Percentiles rank a stretch among this genome's conserved stretches.
Conservation (phyloP, 257 asterid genomes). For the Solanum appendiculatum region DNA sequence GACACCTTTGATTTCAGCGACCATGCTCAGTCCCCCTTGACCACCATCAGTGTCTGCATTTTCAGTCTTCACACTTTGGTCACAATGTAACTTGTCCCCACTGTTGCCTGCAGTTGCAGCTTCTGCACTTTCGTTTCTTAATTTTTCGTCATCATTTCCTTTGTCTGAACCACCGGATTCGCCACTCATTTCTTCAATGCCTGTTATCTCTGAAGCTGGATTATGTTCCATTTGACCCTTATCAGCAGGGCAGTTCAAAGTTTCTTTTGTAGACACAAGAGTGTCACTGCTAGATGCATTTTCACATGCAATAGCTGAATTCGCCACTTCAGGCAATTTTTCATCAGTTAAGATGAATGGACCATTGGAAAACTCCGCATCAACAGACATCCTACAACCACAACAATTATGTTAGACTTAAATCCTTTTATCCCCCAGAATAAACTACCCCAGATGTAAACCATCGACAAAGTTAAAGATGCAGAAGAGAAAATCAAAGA, state of each 20-base stretch:
- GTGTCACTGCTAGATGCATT: background rate
- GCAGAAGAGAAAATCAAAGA: background rate
- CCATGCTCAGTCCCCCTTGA: background rate
- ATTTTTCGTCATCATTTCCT: background rate
- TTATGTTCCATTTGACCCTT: background rate
- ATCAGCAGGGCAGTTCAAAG: background rate
- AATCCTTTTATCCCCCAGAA: background rate
- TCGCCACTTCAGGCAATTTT: background rate
- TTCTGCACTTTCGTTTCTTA: background rate
- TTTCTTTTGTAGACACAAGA: background rate
- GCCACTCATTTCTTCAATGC: background rate
- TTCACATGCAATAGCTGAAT: background rate
- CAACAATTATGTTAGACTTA: background rate
- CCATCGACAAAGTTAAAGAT: background rate
- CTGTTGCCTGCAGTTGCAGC: background rate
- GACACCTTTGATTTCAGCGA: background rate
- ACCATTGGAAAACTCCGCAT: background rate
- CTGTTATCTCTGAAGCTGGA: background rate
- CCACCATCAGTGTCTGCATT: background rate
- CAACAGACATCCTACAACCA: constrained; percentile 6
- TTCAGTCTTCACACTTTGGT: background rate
- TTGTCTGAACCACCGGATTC: background rate
- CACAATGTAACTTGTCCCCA: background rate
- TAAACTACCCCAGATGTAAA: background rate
- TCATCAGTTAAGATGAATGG: background rate